phyloP scores from a whole-genome alignment of 1,284 basidiomycete genomes.

The Papiliotrema terrestris region DNA sequence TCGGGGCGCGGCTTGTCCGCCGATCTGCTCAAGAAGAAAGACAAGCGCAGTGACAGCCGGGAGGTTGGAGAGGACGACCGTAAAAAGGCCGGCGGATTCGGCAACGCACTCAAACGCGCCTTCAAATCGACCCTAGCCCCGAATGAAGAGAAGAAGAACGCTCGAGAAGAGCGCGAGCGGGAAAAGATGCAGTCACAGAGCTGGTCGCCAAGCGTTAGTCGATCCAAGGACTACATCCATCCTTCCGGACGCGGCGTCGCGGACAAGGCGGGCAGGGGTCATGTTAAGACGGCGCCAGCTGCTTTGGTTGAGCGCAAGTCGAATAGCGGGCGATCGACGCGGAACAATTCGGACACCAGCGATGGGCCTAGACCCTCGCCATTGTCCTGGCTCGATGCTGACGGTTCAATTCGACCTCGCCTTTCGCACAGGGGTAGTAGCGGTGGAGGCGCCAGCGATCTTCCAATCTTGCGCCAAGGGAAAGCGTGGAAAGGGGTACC shows the following conservation, averaged over 20 bases:
- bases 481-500: slow-evolving; percentile 46
- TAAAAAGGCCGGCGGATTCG: slow-evolving; percentile 21
- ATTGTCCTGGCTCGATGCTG: neutral
- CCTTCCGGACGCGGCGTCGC: slow-evolving; percentile 9
- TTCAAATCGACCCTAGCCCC: slow-evolving; percentile 27
- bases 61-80: slow-evolving; percentile 22
- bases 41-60: slow-evolving; percentile 11
- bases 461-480: slow-evolving; percentile 20
- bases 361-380: neutral
- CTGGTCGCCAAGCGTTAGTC: slow-evolving; percentile 20
- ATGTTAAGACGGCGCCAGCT: neutral
- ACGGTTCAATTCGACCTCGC: neutral
- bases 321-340: neutral
- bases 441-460: neutral
- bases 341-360: neutral
- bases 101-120: slow-evolving; percentile 39
- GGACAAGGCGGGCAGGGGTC: neutral
- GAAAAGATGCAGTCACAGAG: slow-evolving; percentile 35
- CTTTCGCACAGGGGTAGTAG: neutral
- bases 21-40: neutral
- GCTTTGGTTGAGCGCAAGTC: neutral
- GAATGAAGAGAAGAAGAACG: slow-evolving; percentile 37
- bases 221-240: slow-evolving; percentile 9
- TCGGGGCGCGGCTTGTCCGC: neutral
- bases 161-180: slow-evolving; percentile 31